Percentiles rank a stretch among this genome's conserved stretches.
Evolutionary conservation across 306 rosid genomes (phyloP).

Genomic region (Castanea mollissima): DNA sequence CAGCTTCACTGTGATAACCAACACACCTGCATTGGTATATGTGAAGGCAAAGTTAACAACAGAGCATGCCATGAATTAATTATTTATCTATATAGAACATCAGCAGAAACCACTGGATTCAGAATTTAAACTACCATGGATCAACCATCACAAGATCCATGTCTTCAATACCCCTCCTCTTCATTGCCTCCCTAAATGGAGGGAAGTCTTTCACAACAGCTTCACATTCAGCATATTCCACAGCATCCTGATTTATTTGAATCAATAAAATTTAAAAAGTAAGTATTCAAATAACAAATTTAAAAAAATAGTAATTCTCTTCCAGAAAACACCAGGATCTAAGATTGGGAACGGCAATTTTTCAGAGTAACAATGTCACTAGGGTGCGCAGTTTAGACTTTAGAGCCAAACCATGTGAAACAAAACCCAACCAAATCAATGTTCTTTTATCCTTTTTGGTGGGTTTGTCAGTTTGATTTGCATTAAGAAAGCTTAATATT

Average conservation of each 20-base stretch:
- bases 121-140: slow-evolving; percentile 58
- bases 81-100: slow-evolving; percentile 6
- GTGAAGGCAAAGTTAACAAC: slow-evolving; percentile 12
- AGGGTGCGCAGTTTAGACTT: background rate
- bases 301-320: background rate
- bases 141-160: slow-evolving; percentile 97
- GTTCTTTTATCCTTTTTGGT: background rate
- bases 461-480: background rate
- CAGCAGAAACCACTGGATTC: slow-evolving; percentile 7
- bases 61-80: slow-evolving; percentile 5
- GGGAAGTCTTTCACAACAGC: slow-evolving; percentile 81
- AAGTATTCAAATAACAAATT: background rate
- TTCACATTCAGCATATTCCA: slow-evolving; percentile 92
- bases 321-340: background rate
- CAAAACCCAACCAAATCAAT: background rate
- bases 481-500: background rate
- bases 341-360: background rate
- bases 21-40: slow-evolving; percentile 64
- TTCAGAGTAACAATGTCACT: background rate
- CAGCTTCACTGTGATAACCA: slow-evolving; percentile 79
- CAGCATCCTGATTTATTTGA: slow-evolving; percentile 58
- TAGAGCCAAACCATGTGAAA: background rate
- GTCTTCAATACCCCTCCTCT: slow-evolving; percentile 92
- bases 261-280: background rate
- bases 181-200: slow-evolving; percentile 93